Evolutionary conservation across 352 stramenopile species (phyloP), one percentile per base, ranked within the genome.

Genomic region (Phytopythium mirpurense): DNA sequence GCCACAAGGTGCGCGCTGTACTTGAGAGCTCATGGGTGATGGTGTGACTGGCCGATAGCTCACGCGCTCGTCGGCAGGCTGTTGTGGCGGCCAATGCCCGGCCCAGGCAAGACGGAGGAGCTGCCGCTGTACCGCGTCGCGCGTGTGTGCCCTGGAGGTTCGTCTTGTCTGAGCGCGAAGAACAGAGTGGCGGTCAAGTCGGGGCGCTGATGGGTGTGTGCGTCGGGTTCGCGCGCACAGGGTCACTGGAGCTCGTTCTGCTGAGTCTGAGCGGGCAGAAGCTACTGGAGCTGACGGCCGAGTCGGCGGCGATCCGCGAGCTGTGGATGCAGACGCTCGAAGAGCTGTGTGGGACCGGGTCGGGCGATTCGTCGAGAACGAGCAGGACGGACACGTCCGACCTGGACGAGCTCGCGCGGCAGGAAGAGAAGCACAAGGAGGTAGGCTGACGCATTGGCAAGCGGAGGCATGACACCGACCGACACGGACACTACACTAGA

Each of bases 271-370:
- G 72, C 37, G 79, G 79, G 2, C 70, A 86, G 34, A 88, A 90
- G 27, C 49, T 90, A 10, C 64, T 90, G 27, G 76, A 90, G 41
- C 56, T 88, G 29, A 77, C 70, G 18, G 76, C 76, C 23, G 53
- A 62, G 40, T 59, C 72, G 3, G 58, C 62, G 16, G 58, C 38
- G 18, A 51, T 75, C 10, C 79, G 79, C 18, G 76, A 90, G 21
- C 24, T 90, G 18, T 90, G 79, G 79, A 65, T 77, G 18, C 76
- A 90, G 51, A 86, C 76, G 4, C 64, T 90, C 23, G 79, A 86
- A 23, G 79, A 90, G 52, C 56, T 90, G 15, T 80, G 72, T 55
- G 55, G 85, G 14, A 78, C 70, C 60, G 58, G 36, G 67, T 35
- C 24, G 64, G 65, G 19, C 52, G 54, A 41, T 12, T 34, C 26